phyloP scores from a whole-genome alignment of 306 rosid genomes.

The Inga oerstediana region DNA sequence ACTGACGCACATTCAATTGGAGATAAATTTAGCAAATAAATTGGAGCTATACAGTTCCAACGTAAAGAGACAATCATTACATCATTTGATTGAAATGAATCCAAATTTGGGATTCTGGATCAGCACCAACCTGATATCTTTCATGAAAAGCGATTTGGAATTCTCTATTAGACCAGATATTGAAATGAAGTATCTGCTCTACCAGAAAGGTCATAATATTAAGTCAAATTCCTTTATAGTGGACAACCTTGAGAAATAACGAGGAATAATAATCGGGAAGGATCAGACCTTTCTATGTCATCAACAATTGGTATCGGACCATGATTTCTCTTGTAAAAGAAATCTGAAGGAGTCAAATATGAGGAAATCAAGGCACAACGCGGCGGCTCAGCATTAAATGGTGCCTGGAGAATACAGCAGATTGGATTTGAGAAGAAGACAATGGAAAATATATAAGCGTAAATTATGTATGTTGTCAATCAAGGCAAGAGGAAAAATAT shows the following conservation, averaged over 20 bases:
- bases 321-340: slow-evolving; percentile 92
- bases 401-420: slow-evolving; percentile 41
- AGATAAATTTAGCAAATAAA: not conserved
- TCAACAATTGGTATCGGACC: slow-evolving; percentile 82
- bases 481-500: not conserved
- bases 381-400: slow-evolving; percentile 90
- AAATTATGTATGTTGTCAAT: not conserved
- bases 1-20: not conserved
- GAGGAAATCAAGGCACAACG: slow-evolving; percentile 66
- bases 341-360: slow-evolving; percentile 75
- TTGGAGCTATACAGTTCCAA: not conserved
- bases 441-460: not conserved
- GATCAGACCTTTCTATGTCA: slow-evolving; percentile 63
- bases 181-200: slow-evolving; percentile 61
- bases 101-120: not conserved
- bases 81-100: not conserved
- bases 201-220: slow-evolving; percentile 22
- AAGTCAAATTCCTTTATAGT: not conserved
- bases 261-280: not conserved
- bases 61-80: not conserved
- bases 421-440: slow-evolving; percentile 23
- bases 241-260: slow-evolving; percentile 1
- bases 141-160: slow-evolving; percentile 65
- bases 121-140: slow-evolving; percentile 72
- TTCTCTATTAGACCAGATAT: slow-evolving; percentile 63